A percentile compares a stretch with the other conserved stretches of the same genome.
Conservation (phyloP, 2,329 filamentous ascomycete species). For the Colletotrichum incanum region DNA sequence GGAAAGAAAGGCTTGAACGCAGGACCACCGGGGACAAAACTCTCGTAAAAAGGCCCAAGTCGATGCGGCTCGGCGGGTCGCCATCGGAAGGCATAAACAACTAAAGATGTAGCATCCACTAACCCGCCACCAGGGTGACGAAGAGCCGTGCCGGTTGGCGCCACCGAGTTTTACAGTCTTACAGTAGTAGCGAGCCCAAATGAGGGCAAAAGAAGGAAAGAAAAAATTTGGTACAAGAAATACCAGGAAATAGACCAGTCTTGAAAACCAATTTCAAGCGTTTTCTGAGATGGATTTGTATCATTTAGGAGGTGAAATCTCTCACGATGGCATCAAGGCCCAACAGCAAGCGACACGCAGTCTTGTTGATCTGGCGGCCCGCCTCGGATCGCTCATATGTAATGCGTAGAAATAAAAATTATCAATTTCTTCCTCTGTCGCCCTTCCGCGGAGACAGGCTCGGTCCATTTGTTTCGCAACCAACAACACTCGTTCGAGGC, state of each 20-base stretch:
- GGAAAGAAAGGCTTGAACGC: not conserved
- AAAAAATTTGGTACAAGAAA: not conserved
- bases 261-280: not conserved
- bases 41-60: not conserved
- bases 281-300: not conserved
- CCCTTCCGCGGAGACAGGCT: conserved; percentile 1
- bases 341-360: not conserved
- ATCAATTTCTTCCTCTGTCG: not conserved
- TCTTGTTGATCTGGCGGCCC: not conserved
- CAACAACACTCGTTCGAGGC: not conserved
- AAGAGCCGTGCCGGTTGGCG: not conserved
- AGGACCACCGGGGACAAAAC: conserved; percentile 6
- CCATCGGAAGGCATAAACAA: conserved; percentile 13
- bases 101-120: not conserved
- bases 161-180: not conserved
- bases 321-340: not conserved
- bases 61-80: conserved; percentile 5
- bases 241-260: not conserved
- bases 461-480: conserved; percentile 3
- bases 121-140: not conserved
- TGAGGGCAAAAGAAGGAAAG: not conserved
- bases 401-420: not conserved
- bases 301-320: not conserved
- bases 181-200: not conserved
- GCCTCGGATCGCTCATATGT: conserved; percentile 6